A percentile compares a stretch with the other conserved stretches of the same genome.
These are phyloP conservation scores for Leptomonas seymouri DNA, from an alignment of 208 protist genomes.

Conservation along the genomic window DNA sequence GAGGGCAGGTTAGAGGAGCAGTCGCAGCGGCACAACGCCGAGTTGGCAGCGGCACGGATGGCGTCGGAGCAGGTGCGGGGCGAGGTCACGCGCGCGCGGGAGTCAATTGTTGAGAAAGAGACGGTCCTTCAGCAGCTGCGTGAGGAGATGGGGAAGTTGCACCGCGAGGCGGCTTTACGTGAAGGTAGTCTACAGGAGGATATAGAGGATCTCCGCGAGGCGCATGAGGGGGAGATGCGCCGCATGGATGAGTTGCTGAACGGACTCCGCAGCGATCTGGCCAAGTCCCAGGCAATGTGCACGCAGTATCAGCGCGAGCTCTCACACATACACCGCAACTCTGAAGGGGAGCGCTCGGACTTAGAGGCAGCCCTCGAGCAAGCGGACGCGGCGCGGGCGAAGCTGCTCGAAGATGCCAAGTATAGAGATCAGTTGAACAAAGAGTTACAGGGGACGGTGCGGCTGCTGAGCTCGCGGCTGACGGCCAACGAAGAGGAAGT, in stretches of 20 bases:
- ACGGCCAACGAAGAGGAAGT: slow-evolving; percentile 76
- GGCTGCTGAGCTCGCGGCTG: slow-evolving; percentile 75
- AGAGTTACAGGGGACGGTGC: slow-evolving; percentile 85
- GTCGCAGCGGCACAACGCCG: slow-evolving; percentile 54
- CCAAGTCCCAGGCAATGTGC: slow-evolving; percentile 56
- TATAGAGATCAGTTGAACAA: slow-evolving; percentile 77
- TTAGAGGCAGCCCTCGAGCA: slow-evolving; percentile 66
- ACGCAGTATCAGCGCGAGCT: slow-evolving; percentile 71
- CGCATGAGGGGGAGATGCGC: slow-evolving; percentile 68
- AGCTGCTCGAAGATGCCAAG: slow-evolving; percentile 68
- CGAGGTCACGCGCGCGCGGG: slow-evolving; percentile 47
- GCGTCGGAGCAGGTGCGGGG: slow-evolving; percentile 51
- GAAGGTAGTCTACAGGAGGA: slow-evolving; percentile 63
- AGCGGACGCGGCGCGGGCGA: slow-evolving; percentile 54
- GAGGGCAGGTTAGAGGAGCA: slow-evolving; percentile 57
- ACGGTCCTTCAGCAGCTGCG: slow-evolving; percentile 53
- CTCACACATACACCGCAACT: slow-evolving; percentile 47
- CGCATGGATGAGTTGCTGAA: slow-evolving; percentile 85
- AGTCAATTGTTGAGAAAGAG: slow-evolving; percentile 50
- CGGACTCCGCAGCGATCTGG: slow-evolving; percentile 71
- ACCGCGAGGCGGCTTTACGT: slow-evolving; percentile 54
- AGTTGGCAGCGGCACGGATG: slow-evolving; percentile 53
- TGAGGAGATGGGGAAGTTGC: slow-evolving; percentile 60
- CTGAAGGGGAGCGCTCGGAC: slow-evolving; percentile 49
- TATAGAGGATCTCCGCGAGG: slow-evolving; percentile 52